Conservation (phyloP, 1,284 basidiomycete species). For the Leccinum angustisporum region DNA sequence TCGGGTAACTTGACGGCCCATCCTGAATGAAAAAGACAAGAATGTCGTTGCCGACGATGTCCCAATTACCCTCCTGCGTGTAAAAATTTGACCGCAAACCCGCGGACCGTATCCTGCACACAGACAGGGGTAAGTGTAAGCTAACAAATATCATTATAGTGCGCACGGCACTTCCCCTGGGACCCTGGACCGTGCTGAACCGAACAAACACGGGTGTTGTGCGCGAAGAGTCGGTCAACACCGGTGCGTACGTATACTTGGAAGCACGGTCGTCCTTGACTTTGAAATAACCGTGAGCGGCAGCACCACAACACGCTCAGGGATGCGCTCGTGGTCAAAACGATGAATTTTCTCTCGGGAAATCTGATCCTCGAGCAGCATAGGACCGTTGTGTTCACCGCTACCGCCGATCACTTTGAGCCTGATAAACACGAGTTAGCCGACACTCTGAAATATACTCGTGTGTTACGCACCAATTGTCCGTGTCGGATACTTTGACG, state of each 20-base stretch:
- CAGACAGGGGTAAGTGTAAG: not conserved
- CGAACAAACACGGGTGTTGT: conserved; percentile 76
- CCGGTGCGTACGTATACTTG: conserved; percentile 65
- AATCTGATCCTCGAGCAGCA: conserved; percentile 66
- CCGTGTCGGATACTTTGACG: conserved; percentile 57
- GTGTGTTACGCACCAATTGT: conserved; percentile 54
- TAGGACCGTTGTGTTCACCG: conserved; percentile 47
- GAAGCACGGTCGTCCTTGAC: conserved; percentile 62
- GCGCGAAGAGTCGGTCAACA: conserved; percentile 70
- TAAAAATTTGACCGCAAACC: conserved; percentile 82
- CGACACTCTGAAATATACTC: conserved; percentile 6
- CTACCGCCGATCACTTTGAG: conserved; percentile 46
- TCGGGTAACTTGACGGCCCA: conserved; percentile 79
- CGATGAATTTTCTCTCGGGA: conserved; percentile 71
- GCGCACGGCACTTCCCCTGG: conserved; percentile 65
- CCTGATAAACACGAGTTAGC: conserved; percentile 38
- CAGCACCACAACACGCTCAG: conserved; percentile 74
- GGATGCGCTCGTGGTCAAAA: conserved; percentile 85
- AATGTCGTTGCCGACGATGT: conserved; percentile 76
- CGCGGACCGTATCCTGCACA: conserved; percentile 70
- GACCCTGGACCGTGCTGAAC: conserved; percentile 81
- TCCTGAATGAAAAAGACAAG: conserved; percentile 88
- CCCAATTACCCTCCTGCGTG: conserved; percentile 80
- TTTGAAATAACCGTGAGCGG: conserved; percentile 80
- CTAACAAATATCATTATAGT: not conserved